Percentiles rank a stretch among this genome's conserved stretches.
Conservation (phyloP, 192 early-diverging fungal genomes). For the Lunasporangiospora selenospora region DNA sequence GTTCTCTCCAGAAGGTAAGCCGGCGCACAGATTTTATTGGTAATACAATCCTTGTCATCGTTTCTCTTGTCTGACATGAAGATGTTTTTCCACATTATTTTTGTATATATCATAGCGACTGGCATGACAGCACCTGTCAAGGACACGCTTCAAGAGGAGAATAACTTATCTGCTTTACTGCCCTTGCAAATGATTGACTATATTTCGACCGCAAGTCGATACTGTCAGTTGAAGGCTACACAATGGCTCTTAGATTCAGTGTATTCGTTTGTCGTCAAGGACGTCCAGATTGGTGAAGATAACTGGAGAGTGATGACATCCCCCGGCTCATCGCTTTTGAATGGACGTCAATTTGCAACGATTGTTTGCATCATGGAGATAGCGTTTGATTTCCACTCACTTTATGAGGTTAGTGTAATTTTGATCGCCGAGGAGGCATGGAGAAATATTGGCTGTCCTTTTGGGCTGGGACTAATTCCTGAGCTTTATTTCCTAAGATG, state of each 20-base stretch:
- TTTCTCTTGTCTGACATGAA: neutral
- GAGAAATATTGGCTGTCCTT: too few relatives aligned
- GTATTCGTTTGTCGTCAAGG: conserved; percentile 53
- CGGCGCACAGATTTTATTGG: neutral
- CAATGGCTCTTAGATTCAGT: conserved; percentile 55
- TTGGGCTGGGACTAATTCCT: too few relatives aligned
- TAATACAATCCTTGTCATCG: neutral
- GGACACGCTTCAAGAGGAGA: conserved; percentile 40
- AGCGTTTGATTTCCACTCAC: conserved; percentile 54
- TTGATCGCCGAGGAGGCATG: too few relatives aligned
- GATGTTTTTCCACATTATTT: neutral
- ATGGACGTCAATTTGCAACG: conserved; percentile 66
- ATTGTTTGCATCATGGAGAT: conserved; percentile 56
- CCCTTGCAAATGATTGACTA: conserved; percentile 39
- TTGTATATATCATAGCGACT: conserved; percentile 16
- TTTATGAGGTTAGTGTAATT: conserved; percentile 46
- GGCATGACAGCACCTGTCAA: conserved; percentile 50
- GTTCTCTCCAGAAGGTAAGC: conserved; percentile 44
- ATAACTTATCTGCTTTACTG: conserved; percentile 36
- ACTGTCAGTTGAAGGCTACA: conserved; percentile 51
- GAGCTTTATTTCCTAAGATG: conserved; percentile 27
- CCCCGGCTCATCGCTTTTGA: conserved; percentile 78
- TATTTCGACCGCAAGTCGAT: conserved; percentile 54
- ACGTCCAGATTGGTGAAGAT: conserved; percentile 59
- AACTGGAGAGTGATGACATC: conserved; percentile 84